A percentile compares a stretch with the other conserved stretches of the same genome.
Conservation (phyloP, 768 basidiomycete genomes). For the Termitomyces sp. region DNA sequence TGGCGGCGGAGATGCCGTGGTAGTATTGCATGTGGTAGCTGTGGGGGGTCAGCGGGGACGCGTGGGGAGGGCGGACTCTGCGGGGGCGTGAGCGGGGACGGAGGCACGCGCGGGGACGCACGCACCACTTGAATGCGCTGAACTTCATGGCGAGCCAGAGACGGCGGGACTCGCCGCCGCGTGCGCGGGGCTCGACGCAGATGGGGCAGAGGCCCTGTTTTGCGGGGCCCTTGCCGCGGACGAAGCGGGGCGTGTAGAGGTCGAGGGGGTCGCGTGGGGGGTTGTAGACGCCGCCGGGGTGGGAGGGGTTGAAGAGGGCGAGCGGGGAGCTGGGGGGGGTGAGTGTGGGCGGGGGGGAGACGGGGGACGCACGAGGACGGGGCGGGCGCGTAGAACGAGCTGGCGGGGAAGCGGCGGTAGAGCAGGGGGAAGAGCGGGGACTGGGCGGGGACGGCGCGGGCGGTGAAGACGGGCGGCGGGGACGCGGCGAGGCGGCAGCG, state of each 20-base stretch:
- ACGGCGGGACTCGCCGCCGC: conserved; percentile 60
- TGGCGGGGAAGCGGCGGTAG: conserved; percentile 66
- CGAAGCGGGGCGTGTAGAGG: conserved; percentile 75
- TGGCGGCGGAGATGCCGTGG: conserved; percentile 64
- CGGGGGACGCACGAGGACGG: conserved; percentile 15
- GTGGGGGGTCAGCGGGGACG: not conserved
- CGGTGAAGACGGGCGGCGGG: conserved; percentile 19
- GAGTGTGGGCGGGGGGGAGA: not conserved
- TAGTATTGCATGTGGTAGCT: conserved; percentile 81
- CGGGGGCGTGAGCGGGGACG: not conserved
- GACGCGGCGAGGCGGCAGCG: not conserved
- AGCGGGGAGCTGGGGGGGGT: not conserved
- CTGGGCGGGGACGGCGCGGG: conserved; percentile 45
- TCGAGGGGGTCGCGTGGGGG: conserved; percentile 57
- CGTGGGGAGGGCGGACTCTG: not conserved
- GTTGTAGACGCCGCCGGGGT: conserved; percentile 55
- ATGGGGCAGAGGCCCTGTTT: conserved; percentile 79
- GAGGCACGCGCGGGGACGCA: conserved; percentile 7
- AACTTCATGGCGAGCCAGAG: conserved; percentile 78
- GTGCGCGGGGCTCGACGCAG: conserved; percentile 51
- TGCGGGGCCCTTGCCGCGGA: conserved; percentile 57
- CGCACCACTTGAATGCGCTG: conserved; percentile 77
- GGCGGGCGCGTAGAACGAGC: conserved; percentile 42
- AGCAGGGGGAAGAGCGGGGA: conserved; percentile 50
- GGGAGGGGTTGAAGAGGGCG: conserved; percentile 22